Evolutionary conservation across 1,139 yeast species (phyloP).

Genomic region (Kurtzmaniella quercitrusa): DNA sequence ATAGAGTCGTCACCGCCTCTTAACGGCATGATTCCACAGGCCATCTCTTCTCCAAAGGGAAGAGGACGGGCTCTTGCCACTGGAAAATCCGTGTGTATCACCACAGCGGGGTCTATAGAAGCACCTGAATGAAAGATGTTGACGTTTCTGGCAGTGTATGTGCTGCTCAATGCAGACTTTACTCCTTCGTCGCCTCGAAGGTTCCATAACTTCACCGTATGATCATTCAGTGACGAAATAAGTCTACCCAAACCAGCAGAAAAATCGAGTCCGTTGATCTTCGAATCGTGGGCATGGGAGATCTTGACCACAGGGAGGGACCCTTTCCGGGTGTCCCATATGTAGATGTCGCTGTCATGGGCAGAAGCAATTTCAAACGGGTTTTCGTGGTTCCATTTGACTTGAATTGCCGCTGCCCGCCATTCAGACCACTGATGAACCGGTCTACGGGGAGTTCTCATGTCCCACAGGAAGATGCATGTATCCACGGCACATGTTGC

Average conservation of each 20-base stretch:
- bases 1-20: slow-evolving; percentile 81
- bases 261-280: slow-evolving; percentile 87
- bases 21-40: slow-evolving; percentile 83
- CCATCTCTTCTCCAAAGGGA: slow-evolving; percentile 80
- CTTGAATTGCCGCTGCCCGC: slow-evolving; percentile 93
- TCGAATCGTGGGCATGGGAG: slow-evolving; percentile 66
- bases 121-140: slow-evolving; percentile 18
- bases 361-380: slow-evolving; percentile 77
- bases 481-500: slow-evolving; percentile 95
- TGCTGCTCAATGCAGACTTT: not conserved
- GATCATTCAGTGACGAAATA: slow-evolving; percentile 82
- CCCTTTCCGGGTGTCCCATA: slow-evolving; percentile 89
- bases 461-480: slow-evolving; percentile 84
- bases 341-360: slow-evolving; percentile 72
- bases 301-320: slow-evolving; percentile 67
- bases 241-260: slow-evolving; percentile 56
- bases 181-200: slow-evolving; percentile 24
- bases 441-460: slow-evolving; percentile 72
- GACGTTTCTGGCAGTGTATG: slow-evolving; percentile 12
- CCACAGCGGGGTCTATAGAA: slow-evolving; percentile 44
- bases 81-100: slow-evolving; percentile 73
- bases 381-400: slow-evolving; percentile 83
- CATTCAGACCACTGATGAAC: slow-evolving; percentile 82
- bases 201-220: slow-evolving; percentile 86
- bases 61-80: slow-evolving; percentile 82